phyloP scores from a whole-genome alignment of 768 basidiomycete species.

The Trametes cinnabarina region DNA sequence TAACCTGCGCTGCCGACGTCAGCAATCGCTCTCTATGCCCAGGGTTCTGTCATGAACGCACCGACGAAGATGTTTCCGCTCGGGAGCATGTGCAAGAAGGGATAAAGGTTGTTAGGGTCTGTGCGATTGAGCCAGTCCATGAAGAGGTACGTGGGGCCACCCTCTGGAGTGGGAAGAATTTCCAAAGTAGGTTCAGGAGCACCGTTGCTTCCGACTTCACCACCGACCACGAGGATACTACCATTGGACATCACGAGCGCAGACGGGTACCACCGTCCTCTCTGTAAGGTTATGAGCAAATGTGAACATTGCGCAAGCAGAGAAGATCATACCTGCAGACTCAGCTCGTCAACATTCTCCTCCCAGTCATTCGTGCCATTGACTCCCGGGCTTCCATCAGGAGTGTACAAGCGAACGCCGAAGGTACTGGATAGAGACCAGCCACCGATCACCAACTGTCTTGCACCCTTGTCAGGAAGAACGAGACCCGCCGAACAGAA shows the following conservation, averaged over 20 bases:
- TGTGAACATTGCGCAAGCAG: not conserved
- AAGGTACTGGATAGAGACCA: constrained; percentile 72
- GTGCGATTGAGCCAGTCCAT: constrained; percentile 70
- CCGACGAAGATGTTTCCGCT: constrained; percentile 69
- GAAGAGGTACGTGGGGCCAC: constrained; percentile 58
- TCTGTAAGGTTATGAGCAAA: constrained; percentile 31
- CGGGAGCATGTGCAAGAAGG: constrained; percentile 71
- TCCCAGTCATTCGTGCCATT: constrained; percentile 81
- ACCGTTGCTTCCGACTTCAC: constrained; percentile 70
- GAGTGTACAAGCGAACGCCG: constrained; percentile 71
- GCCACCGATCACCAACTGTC: constrained; percentile 65
- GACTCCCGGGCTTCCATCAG: constrained; percentile 62
- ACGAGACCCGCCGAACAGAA: constrained; percentile 76
- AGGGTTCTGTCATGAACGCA: constrained; percentile 25
- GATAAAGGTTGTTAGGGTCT: constrained; percentile 79
- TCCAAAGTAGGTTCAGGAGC: constrained; percentile 67
- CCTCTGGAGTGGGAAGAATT: constrained; percentile 62
- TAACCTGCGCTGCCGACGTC: constrained; percentile 46
- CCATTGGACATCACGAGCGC: constrained; percentile 72
- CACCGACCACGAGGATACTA: constrained; percentile 69
- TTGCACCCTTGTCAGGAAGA: constrained; percentile 70
- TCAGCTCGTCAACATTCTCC: constrained; percentile 57
- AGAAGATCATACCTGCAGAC: constrained; percentile 56
- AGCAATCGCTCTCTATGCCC: not conserved
- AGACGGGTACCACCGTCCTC: constrained; percentile 71